Conservation (phyloP, 2,329 filamentous ascomycete genomes). For the Ophiosphaerella herpotricha region DNA sequence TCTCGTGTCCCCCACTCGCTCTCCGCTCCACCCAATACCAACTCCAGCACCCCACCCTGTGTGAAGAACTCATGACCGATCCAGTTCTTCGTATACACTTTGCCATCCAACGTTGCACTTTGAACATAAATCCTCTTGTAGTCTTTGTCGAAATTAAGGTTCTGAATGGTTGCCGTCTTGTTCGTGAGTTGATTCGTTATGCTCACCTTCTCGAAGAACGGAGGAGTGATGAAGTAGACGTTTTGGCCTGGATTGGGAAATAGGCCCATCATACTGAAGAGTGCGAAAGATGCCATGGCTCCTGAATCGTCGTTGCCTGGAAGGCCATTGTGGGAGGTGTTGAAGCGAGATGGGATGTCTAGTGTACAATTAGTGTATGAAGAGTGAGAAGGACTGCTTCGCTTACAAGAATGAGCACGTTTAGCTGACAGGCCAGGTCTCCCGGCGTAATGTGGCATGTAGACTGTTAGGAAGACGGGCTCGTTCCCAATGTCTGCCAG, state of each 20-base stretch:
- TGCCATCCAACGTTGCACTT: constrained; percentile 49
- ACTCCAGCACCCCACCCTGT: constrained; percentile 49
- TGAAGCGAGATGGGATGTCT: constrained; percentile 53
- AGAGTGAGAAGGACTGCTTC: not conserved
- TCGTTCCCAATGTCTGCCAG: constrained; percentile 54
- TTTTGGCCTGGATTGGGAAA: constrained; percentile 55
- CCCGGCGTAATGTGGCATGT: constrained; percentile 53
- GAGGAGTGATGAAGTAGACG: constrained; percentile 54
- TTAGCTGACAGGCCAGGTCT: constrained; percentile 49
- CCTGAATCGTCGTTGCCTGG: constrained; percentile 55
- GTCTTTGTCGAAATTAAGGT: constrained; percentile 47
- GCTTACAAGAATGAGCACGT: constrained; percentile 47
- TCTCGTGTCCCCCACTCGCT: constrained; percentile 50
- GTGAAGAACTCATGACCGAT: constrained; percentile 53
- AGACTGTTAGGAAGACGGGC: constrained; percentile 53
- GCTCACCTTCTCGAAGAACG: constrained; percentile 51
- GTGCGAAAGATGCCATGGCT: constrained; percentile 53
- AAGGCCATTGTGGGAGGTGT: constrained; percentile 47
- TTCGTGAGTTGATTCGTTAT: constrained; percentile 48
- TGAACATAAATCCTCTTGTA: constrained; percentile 53
- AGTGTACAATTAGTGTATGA: not conserved
- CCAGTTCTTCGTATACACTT: constrained; percentile 51
- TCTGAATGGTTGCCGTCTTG: constrained; percentile 48
- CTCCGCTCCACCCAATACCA: constrained; percentile 48
- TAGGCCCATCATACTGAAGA: constrained; percentile 51